These are phyloP conservation scores for Fusarium sp. DNA, from an alignment of 2,329 filamentous ascomycete genomes.

Conservation along the genomic window DNA sequence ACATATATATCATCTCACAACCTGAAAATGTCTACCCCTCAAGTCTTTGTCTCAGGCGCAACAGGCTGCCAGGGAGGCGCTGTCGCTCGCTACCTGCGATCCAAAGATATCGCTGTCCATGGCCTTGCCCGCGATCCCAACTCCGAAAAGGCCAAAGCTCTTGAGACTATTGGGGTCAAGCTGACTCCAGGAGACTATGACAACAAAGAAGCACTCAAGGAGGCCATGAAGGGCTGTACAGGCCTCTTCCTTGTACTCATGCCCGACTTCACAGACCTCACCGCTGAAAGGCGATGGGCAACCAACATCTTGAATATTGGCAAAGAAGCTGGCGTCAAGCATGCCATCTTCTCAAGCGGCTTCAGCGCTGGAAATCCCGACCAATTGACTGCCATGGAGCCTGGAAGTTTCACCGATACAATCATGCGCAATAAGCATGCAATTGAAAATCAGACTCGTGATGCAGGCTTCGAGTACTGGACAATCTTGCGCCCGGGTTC, in stretches of 20 bases:
- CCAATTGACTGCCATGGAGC: conserved; percentile 44
- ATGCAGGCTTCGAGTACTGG: conserved; percentile 55
- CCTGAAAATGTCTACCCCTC: conserved; percentile 47
- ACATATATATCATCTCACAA: background rate
- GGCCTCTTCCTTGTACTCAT: conserved; percentile 52
- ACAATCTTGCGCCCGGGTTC: conserved; percentile 62
- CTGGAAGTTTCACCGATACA: conserved; percentile 44
- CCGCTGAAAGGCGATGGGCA: conserved; percentile 48
- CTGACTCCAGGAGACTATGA: conserved; percentile 52
- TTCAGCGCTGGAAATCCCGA: conserved; percentile 49
- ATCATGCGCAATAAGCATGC: conserved; percentile 54
- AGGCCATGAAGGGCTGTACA: conserved; percentile 47
- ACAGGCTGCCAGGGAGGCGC: conserved; percentile 56
- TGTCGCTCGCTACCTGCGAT: conserved; percentile 51
- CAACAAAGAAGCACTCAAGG: conserved; percentile 46
- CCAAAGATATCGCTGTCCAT: conserved; percentile 48
- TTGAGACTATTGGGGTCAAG: conserved; percentile 49
- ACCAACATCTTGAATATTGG: conserved; percentile 52
- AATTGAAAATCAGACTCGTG: conserved; percentile 55
- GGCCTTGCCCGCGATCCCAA: conserved; percentile 49
- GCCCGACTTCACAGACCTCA: conserved; percentile 48
- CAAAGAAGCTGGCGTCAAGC: conserved; percentile 51
- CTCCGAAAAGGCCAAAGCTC: conserved; percentile 46
- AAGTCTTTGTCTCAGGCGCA: conserved; percentile 54
- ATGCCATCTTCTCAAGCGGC: conserved; percentile 53